Evolutionary conservation across 2,329 filamentous ascomycete species (phyloP).

Genomic region (Fusarium buxicola): DNA sequence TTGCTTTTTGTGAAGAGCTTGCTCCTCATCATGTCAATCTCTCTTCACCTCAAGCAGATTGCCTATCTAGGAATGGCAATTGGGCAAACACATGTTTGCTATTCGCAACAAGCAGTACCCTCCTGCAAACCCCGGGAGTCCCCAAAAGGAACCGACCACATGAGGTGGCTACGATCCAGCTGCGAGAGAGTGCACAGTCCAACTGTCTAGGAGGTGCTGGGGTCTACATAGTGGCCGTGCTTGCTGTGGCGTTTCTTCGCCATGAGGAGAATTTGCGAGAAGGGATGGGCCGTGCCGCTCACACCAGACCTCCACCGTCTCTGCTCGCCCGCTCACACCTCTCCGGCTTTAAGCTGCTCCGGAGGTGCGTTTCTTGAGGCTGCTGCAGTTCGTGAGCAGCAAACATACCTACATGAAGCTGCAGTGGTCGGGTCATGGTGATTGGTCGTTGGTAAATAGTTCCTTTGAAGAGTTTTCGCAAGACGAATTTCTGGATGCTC

Average conservation of each 20-base stretch:
- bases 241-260: neutral
- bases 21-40: neutral
- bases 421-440: no score
- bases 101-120: neutral
- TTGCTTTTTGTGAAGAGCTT: slow-evolving; percentile 1
- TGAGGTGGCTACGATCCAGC: slow-evolving; percentile 18
- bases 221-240: neutral
- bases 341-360: neutral
- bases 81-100: slow-evolving; percentile 16
- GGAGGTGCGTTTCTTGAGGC: neutral
- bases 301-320: slow-evolving; percentile 8
- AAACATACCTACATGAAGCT: neutral
- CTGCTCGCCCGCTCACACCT: neutral
- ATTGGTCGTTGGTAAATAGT: no score
- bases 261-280: neutral
- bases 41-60: neutral
- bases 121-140: neutral
- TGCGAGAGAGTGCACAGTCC: neutral
- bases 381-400: neutral
- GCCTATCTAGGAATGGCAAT: slow-evolving; percentile 1
- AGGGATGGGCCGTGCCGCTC: slow-evolving; percentile 40
- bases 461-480: neutral
- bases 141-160: slow-evolving; percentile 4
- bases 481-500: neutral
- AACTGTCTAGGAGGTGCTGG: neutral